Conservation (phyloP, 305 asterid genomes). For the Fraxinus ornus region DNA sequence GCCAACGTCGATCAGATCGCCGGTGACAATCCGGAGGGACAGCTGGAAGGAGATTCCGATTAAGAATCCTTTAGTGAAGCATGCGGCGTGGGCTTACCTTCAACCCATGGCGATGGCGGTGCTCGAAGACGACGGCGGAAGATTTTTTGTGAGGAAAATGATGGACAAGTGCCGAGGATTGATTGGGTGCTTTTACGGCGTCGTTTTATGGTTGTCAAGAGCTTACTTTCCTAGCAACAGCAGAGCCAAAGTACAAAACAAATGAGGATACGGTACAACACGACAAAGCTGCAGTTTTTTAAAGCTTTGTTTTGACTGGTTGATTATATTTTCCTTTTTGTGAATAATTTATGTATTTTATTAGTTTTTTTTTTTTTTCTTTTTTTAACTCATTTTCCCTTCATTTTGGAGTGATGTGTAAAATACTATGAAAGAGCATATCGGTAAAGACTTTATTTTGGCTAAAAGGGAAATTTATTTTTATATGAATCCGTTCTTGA, state of each 20-base stretch:
- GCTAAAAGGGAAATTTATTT: neutral
- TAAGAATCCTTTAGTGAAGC: slow-evolving; percentile 63
- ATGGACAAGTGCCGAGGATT: slow-evolving; percentile 36
- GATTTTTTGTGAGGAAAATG: slow-evolving; percentile 30
- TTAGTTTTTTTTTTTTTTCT: neutral
- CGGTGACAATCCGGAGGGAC: slow-evolving; percentile 20
- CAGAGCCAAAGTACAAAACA: neutral
- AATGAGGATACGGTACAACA: neutral
- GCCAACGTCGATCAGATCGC: slow-evolving; percentile 33
- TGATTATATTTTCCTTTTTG: neutral
- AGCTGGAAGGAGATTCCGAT: slow-evolving; percentile 68
- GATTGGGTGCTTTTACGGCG: slow-evolving; percentile 51
- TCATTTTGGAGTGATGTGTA: neutral
- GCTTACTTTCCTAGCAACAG: slow-evolving; percentile 17
- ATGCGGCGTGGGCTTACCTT: slow-evolving; percentile 79
- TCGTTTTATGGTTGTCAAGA: slow-evolving; percentile 33
- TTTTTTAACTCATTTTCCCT: neutral
- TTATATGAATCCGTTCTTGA: neutral
- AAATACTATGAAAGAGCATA: neutral
- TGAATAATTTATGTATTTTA: slow-evolving; percentile 8
- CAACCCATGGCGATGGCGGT: slow-evolving; percentile 47
- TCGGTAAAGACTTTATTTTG: neutral
- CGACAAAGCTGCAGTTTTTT: slow-evolving; percentile 33
- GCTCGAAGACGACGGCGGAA: slow-evolving; percentile 28
- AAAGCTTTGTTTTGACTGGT: slow-evolving; percentile 38